A percentile compares a stretch with the other conserved stretches of the same genome.
Evolutionary conservation across 1,284 basidiomycete species (phyloP).

Genomic region (Chondrostereum purpureum): DNA sequence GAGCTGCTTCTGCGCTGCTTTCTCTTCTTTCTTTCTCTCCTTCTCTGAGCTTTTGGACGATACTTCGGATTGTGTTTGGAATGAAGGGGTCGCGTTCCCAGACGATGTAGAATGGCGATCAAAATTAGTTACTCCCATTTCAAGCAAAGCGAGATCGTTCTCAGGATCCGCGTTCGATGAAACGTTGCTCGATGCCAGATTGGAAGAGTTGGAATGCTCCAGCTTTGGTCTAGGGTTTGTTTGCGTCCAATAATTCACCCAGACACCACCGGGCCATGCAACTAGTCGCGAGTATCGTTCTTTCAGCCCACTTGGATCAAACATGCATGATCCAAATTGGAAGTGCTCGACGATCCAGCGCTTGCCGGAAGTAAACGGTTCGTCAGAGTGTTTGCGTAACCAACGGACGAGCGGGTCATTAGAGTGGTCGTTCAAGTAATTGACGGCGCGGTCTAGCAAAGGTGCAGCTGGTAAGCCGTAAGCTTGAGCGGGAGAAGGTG

Average conservation of each 20-base stretch:
- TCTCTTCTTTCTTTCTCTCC: slow-evolving; percentile 7
- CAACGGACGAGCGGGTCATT: slow-evolving; percentile 38
- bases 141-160: slow-evolving; percentile 10
- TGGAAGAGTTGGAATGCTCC: not conserved
- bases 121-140: slow-evolving; percentile 27
- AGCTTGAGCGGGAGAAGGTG: slow-evolving; percentile 7
- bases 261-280: slow-evolving; percentile 39
- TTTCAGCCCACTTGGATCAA: slow-evolving; percentile 42
- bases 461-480: slow-evolving; percentile 17
- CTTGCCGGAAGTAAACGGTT: slow-evolving; percentile 38
- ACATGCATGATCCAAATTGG: slow-evolving; percentile 51
- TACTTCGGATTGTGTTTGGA: not conserved
- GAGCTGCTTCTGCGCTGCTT: slow-evolving; percentile 7
- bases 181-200: not conserved
- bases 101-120: slow-evolving; percentile 28
- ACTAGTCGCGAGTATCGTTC: slow-evolving; percentile 39
- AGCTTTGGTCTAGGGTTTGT: slow-evolving; percentile 20
- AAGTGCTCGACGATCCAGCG: slow-evolving; percentile 46
- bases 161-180: slow-evolving; percentile 1
- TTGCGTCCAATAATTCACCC: slow-evolving; percentile 53
- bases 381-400: slow-evolving; percentile 43
- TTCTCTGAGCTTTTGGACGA: slow-evolving; percentile 4
- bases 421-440: slow-evolving; percentile 31
- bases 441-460: slow-evolving; percentile 29
- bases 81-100: not conserved